Percentiles rank a stretch among this genome's conserved stretches.
These are phyloP conservation scores for Penicillium sp. DNA, from an alignment of 2,329 filamentous ascomycete species.

Conservation along the genomic window DNA sequence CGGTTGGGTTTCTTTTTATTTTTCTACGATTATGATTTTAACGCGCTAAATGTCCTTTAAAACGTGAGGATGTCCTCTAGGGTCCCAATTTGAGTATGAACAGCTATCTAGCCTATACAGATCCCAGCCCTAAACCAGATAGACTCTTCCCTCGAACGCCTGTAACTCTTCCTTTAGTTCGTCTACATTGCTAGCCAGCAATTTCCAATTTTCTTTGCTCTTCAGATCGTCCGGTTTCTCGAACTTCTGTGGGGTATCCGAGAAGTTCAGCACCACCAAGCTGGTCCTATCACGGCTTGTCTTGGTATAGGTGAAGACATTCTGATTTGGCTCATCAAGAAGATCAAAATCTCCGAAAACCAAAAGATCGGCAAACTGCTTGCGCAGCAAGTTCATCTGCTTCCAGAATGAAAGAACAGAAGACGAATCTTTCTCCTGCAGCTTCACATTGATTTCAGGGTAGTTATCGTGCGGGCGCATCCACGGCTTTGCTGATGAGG, in stretches of 20 bases:
- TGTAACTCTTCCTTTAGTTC: constrained; percentile 24
- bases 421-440: constrained; percentile 47
- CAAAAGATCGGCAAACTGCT: constrained; percentile 57
- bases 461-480: constrained; percentile 60
- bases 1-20: neutral
- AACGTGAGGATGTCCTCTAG: neutral
- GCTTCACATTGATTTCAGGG: constrained; percentile 42
- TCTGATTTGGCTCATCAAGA: constrained; percentile 9
- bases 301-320: constrained; percentile 26
- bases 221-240: neutral
- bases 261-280: constrained; percentile 21
- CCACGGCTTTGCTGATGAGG: constrained; percentile 53
- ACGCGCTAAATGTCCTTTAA: too few species aligned
- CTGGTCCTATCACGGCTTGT: neutral
- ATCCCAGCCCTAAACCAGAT: constrained; percentile 16
- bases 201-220: constrained; percentile 12
- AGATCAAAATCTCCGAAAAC: constrained; percentile 46
- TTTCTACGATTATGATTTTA: too few species aligned
- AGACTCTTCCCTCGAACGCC: constrained; percentile 38
- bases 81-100: neutral
- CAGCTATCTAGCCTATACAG: neutral
- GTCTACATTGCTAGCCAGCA: constrained; percentile 26
- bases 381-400: constrained; percentile 44
- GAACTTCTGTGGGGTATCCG: constrained; percentile 3
- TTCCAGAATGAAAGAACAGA: constrained; percentile 62